Evolutionary conservation across 805 yeast genomes (phyloP), one percentile per base, ranked within the genome.

Genomic region (Spathaspora boniae): DNA sequence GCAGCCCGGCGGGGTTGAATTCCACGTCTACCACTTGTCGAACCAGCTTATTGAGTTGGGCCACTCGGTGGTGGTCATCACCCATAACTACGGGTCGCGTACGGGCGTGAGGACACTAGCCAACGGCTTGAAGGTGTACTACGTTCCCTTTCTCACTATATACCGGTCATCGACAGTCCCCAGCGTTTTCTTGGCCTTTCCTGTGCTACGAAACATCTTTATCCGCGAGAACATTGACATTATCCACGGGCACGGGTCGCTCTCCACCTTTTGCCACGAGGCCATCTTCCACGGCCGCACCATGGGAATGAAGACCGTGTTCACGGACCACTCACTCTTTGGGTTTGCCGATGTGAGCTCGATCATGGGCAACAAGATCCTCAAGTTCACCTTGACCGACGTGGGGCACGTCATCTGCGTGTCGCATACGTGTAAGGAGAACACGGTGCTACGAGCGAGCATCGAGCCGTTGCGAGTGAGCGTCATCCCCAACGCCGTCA

Each of bases 1-100:
- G 8, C 98, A 93, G 55, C 83, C 97, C 0, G 99, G 99, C 3
- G 99, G 99, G 7, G 95, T 93, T 2, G 99, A 93, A 57, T 79
- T 91, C 43, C 98, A 93, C 55, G 85, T 91, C 12, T 87, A 86
- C 57, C 98, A 93, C 56, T 61, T 93, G 16, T 81, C 98, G 0
- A 94, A 87, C 57, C 78, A 82, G 50, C 73, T 89, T 36, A 81
- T 86, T 7, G 76, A 75, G 15, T 60, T 80, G 26, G 97, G 96
- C 6, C 96, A 89, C 53, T 76, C 85, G 4, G 97, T 91, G 8
- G 62, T 89, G 5, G 76, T 93, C 16, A 73, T 93, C 21, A 88
- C 98, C 7, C 99, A 93, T 58, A 80, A 87, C 15, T 89, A 93
- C 52, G 86, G 83, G 1, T 74, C 82, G 39, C 62, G 99, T 37